Percentiles rank a stretch among this genome's conserved stretches.
These are phyloP conservation scores for Chlamydomonas schloesseri DNA, from an alignment of 139 green algal species.

Conservation along the genomic window DNA sequence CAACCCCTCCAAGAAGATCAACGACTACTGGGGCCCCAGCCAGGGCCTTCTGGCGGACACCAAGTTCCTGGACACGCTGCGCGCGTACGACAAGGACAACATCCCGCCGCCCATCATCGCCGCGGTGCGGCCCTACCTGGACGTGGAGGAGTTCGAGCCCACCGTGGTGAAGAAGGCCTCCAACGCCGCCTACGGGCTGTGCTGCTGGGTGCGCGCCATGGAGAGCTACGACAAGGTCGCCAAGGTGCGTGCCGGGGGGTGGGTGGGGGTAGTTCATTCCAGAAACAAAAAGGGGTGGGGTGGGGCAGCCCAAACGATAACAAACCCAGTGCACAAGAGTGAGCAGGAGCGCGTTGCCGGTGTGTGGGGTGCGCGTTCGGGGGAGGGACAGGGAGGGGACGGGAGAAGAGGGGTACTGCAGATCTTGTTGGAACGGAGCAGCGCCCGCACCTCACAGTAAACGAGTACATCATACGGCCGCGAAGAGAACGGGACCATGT, in stretches of 20 bases:
- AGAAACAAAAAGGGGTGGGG: too few species aligned
- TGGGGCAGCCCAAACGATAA: too few species aligned
- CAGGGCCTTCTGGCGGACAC: constrained; percentile 70
- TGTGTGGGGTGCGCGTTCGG: too few species aligned
- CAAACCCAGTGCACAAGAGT: too few species aligned
- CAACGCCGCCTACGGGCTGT: constrained; percentile 79
- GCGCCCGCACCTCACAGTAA: too few species aligned
- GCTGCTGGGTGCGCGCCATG: constrained; percentile 86
- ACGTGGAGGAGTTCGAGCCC: constrained; percentile 67
- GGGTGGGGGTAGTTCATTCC: too few species aligned
- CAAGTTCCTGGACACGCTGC: constrained; percentile 70
- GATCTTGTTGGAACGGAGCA: too few species aligned
- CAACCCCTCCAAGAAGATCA: constrained; percentile 64
- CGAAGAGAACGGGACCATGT: too few species aligned
- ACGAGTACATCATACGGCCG: too few species aligned
- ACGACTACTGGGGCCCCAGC: constrained; percentile 81
- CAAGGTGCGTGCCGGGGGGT: constrained; percentile 9
- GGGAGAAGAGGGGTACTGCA: too few species aligned
- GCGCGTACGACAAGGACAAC: constrained; percentile 83
- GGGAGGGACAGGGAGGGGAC: too few species aligned
- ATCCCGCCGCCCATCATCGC: constrained; percentile 65
- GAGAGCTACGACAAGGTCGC: constrained; percentile 76
- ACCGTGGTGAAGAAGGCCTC: constrained; percentile 70
- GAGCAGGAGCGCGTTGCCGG: too few species aligned
- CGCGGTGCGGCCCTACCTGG: constrained; percentile 69